A percentile compares a stretch with the other conserved stretches of the same genome.
phyloP scores from a whole-genome alignment of 257 asterid genomes.

The Solanum pennellii region DNA sequence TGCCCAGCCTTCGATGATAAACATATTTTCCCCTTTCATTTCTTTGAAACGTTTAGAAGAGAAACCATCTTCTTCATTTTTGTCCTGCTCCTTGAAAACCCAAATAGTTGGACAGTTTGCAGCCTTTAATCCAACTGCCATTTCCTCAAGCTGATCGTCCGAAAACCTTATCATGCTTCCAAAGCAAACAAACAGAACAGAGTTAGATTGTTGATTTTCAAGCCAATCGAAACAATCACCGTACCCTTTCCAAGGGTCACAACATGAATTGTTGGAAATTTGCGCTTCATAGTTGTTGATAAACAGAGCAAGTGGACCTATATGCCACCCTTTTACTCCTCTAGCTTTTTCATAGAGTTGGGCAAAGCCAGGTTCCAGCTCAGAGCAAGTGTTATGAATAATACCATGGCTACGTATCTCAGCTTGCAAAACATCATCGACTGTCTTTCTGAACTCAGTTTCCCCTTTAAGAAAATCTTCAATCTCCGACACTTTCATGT shows the following conservation, averaged over 20 bases:
- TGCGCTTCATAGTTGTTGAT: background rate
- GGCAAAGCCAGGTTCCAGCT: background rate
- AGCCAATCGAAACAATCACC: background rate
- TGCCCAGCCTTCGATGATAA: background rate
- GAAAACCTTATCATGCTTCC: background rate
- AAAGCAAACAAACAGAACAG: background rate
- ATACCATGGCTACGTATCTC: background rate
- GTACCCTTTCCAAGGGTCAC: background rate
- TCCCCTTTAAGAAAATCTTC: background rate
- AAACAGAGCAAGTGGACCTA: background rate
- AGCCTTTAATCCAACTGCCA: background rate
- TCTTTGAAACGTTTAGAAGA: background rate
- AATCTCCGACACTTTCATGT: background rate
- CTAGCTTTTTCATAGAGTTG: background rate
- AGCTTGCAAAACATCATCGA: background rate
- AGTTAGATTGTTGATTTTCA: background rate
- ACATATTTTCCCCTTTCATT: background rate
- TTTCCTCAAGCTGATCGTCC: background rate
- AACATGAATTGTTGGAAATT: background rate
- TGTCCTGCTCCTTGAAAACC: background rate
- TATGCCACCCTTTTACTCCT: background rate
- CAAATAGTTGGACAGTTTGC: background rate
- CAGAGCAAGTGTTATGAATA: background rate
- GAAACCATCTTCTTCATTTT: background rate
- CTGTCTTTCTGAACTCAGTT: background rate